These are phyloP conservation scores for Meyerozyma elateridarum DNA, from an alignment of 1,139 yeast genomes.

Conservation along the genomic window DNA sequence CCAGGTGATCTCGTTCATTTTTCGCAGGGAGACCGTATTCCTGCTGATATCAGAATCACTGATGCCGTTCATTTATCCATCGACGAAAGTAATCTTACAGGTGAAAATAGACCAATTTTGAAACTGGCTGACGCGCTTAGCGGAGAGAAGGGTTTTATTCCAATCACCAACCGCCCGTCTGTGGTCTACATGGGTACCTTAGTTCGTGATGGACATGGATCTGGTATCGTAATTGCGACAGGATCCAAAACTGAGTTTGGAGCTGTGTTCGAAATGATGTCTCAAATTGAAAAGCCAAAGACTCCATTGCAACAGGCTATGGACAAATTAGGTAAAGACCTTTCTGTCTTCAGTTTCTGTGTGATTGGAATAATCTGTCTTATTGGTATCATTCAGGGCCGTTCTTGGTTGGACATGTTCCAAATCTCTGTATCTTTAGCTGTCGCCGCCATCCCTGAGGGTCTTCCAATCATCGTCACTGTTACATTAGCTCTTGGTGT, in stretches of 20 bases:
- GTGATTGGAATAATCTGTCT: slow-evolving; percentile 85
- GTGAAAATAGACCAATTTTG: slow-evolving; percentile 83
- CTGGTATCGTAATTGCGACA: slow-evolving; percentile 90
- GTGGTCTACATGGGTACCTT: slow-evolving; percentile 95
- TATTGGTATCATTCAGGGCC: slow-evolving; percentile 84
- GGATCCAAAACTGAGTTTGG: slow-evolving; percentile 90
- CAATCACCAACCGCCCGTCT: slow-evolving; percentile 62
- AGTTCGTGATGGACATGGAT: slow-evolving; percentile 90
- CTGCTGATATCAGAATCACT: slow-evolving; percentile 83
- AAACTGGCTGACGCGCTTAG: slow-evolving; percentile 44
- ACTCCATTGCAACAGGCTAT: slow-evolving; percentile 92
- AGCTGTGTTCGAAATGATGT: slow-evolving; percentile 83
- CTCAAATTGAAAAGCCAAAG: slow-evolving; percentile 88
- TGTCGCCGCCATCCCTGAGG: slow-evolving; percentile 98
- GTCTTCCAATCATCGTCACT: slow-evolving; percentile 92
- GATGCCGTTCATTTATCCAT: slow-evolving; percentile 74
- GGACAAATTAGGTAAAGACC: slow-evolving; percentile 90
- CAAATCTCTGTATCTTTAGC: slow-evolving; percentile 94
- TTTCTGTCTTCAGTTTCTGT: slow-evolving; percentile 74
- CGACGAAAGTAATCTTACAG: slow-evolving; percentile 91
- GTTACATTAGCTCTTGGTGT: slow-evolving; percentile 95
- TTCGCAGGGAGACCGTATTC: slow-evolving; percentile 87
- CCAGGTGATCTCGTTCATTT: slow-evolving; percentile 94
- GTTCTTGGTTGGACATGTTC: slow-evolving; percentile 94
- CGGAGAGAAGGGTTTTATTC: slow-evolving; percentile 21